These are phyloP conservation scores for Termitomyces sp. DNA, from an alignment of 768 basidiomycete genomes.

Conservation along the genomic window DNA sequence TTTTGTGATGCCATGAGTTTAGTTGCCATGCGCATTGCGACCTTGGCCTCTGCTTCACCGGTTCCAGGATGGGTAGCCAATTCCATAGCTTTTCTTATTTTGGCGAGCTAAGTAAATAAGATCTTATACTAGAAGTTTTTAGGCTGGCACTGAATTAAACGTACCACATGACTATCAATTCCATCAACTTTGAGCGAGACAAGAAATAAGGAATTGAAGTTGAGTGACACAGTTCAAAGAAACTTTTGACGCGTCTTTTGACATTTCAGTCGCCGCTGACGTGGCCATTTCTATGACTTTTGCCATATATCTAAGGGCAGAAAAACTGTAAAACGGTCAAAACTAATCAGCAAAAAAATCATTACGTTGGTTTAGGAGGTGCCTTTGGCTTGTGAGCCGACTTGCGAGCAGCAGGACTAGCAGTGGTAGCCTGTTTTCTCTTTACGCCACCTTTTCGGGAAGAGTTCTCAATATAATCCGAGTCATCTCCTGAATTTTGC, in stretches of 20 bases:
- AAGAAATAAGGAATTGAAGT: neutral
- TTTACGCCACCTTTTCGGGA: neutral
- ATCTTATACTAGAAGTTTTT: neutral
- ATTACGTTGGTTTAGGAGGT: constrained; percentile 5
- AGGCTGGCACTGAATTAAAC: neutral
- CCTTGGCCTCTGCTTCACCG: constrained; percentile 4
- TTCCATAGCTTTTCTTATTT: constrained; percentile 3
- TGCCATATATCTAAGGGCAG: neutral
- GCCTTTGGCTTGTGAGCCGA: constrained; percentile 1
- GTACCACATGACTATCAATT: constrained; percentile 1
- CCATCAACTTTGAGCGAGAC: neutral
- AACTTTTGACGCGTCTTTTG: neutral
- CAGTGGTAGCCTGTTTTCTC: neutral
- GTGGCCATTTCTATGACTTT: constrained; percentile 1
- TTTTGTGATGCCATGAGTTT: constrained; percentile 7
- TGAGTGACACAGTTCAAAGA: neutral
- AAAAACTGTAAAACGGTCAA: neutral
- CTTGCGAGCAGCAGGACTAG: neutral
- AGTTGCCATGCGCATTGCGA: constrained; percentile 10
- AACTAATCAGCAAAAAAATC: neutral
- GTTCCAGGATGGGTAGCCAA: constrained; percentile 5
- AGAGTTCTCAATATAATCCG: neutral
- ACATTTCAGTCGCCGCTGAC: neutral
- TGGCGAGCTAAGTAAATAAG: neutral
- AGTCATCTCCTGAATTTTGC: neutral